A percentile compares a stretch with the other conserved stretches of the same genome.
Evolutionary conservation across 192 early-diverging fungal genomes (phyloP).

Genomic region (Entomortierella lignicola): DNA sequence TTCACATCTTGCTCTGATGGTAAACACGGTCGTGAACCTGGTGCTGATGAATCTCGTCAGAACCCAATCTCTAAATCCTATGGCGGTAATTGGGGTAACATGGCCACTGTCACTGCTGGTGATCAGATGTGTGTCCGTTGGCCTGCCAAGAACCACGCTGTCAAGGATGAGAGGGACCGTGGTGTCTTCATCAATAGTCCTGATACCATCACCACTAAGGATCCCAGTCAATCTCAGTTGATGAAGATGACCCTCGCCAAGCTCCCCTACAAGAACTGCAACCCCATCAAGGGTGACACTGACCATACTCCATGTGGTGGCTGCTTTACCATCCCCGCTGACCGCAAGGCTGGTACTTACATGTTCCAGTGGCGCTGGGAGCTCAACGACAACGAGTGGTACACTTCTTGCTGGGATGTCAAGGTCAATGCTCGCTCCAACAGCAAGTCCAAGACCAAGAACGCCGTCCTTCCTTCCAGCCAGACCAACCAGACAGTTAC

Average conservation of each 20-base stretch:
- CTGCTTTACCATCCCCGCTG: constrained; percentile 24
- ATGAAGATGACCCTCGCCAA: constrained; percentile 26
- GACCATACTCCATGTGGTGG: constrained; percentile 49
- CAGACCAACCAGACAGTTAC: not conserved
- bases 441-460: not conserved
- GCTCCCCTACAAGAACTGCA: constrained; percentile 50
- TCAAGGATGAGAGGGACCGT: constrained; percentile 14
- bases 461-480: too few species aligned
- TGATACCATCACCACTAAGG: constrained; percentile 10
- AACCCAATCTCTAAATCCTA: constrained; percentile 38
- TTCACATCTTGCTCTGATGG: constrained; percentile 32
- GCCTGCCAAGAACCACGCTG: constrained; percentile 53
- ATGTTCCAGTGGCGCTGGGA: constrained; percentile 53
- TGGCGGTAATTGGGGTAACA: constrained; percentile 26
- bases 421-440: not conserved
- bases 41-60: constrained; percentile 26
- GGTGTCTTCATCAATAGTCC: constrained; percentile 48
- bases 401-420: constrained; percentile 53
- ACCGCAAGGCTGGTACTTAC: constrained; percentile 27
- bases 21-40: constrained; percentile 15
- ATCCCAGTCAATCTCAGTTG: constrained; percentile 27
- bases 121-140: constrained; percentile 43
- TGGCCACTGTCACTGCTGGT: constrained; percentile 24
- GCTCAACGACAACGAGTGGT: constrained; percentile 43
- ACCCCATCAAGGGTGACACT: constrained; percentile 16